Evolutionary conservation across 108 stramenopile genomes (phyloP).

Genomic region (Seminavis robusta): DNA sequence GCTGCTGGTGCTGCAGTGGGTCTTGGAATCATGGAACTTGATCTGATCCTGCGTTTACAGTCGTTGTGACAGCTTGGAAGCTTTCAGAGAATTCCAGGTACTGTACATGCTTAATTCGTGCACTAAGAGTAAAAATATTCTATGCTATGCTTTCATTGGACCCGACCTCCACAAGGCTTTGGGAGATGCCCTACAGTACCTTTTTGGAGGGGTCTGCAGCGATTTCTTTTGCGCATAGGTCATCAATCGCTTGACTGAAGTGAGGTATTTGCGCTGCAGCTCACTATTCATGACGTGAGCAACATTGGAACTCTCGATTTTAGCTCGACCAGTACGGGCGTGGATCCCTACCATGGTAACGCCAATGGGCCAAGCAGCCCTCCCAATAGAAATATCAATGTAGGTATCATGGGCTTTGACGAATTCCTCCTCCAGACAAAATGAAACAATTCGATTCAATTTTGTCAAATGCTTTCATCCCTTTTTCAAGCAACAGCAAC

Average conservation of each 20-base stretch:
- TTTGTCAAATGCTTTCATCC: conserved; percentile 49
- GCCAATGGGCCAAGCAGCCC: conserved; percentile 98
- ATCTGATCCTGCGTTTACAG: no score
- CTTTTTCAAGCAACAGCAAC: no score
- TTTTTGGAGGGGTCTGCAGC: conserved; percentile 88
- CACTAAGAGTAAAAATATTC: no score
- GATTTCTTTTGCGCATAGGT: conserved; percentile 86
- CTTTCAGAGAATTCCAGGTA: no score
- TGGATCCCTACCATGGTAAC: conserved; percentile 99
- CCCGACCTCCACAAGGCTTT: no score
- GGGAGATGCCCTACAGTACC: no score
- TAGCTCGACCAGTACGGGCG: conserved; percentile 90
- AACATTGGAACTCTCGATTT: conserved; percentile 91
- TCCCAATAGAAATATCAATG: conserved; percentile 92
- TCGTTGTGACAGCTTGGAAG: no score
- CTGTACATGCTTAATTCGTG: no score
- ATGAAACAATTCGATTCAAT: conserved; percentile 82
- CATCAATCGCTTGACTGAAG: conserved; percentile 95
- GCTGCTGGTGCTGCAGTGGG: no score
- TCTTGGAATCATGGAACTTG: no score
- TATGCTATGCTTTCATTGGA: no score
- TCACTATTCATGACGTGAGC: conserved; percentile 96
- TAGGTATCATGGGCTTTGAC: conserved; percentile 94
- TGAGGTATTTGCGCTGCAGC: conserved; percentile 94
- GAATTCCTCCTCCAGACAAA: conserved; percentile 90